phyloP scores from a whole-genome alignment of 257 asterid genomes.

The Paulownia fortunei region DNA sequence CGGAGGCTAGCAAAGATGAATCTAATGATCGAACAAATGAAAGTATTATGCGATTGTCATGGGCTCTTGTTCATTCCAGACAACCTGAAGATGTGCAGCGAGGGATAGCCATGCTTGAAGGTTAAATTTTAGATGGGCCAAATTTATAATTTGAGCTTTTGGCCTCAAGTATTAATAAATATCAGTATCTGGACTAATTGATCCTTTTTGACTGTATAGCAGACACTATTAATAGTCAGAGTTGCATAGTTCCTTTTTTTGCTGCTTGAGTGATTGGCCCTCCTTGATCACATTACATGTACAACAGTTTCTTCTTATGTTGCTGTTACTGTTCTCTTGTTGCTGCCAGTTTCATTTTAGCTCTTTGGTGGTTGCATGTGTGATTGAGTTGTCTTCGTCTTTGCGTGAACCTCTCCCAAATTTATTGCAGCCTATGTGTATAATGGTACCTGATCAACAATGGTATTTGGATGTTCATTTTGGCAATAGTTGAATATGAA shows the following conservation, averaged over 20 bases:
- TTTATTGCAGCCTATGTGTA: too few relatives aligned
- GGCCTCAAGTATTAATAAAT: background rate
- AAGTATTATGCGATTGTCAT: constrained; percentile 75
- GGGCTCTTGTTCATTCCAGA: constrained; percentile 86
- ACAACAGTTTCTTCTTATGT: too few relatives aligned
- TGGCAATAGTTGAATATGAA: too few relatives aligned
- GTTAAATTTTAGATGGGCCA: constrained; percentile 48
- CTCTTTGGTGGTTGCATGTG: too few relatives aligned
- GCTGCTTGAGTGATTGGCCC: background rate
- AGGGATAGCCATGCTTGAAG: constrained; percentile 85
- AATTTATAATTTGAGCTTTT: too few relatives aligned
- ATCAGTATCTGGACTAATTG: background rate
- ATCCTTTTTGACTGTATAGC: background rate
- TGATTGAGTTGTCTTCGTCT: too few relatives aligned
- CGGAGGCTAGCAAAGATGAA: constrained; percentile 54
- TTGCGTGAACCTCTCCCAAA: too few relatives aligned
- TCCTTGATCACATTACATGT: too few relatives aligned
- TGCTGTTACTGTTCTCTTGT: too few relatives aligned
- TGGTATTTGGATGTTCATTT: too few relatives aligned
- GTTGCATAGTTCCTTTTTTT: background rate
- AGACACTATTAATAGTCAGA: background rate
- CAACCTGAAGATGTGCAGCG: constrained; percentile 70
- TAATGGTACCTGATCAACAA: too few relatives aligned
- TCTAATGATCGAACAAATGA: constrained; percentile 55
- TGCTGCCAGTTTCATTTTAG: too few relatives aligned